These are phyloP conservation scores for Salvia splendens DNA, from an alignment of 257 asterid species.

Conservation along the genomic window DNA sequence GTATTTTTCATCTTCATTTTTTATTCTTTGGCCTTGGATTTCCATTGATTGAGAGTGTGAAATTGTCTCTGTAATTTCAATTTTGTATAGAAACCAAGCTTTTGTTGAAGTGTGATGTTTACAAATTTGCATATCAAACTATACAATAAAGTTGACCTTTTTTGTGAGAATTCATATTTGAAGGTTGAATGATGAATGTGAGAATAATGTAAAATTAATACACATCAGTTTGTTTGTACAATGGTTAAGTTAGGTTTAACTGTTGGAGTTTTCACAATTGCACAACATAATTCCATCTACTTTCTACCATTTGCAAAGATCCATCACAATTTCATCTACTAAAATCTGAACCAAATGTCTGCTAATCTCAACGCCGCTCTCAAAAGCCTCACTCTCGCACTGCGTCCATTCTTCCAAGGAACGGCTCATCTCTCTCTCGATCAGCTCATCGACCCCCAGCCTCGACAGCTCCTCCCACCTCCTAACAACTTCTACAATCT, in stretches of 20 bases:
- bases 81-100: not conserved
- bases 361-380: constrained; percentile 64
- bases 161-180: not conserved
- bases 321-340: constrained; percentile 70
- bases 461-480: constrained; percentile 65
- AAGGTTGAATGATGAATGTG: not conserved
- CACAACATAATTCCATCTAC: not conserved
- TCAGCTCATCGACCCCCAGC: constrained; percentile 51
- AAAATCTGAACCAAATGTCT: constrained; percentile 52
- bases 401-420: constrained; percentile 64
- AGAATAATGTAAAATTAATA: constrained; percentile 13
- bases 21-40: constrained; percentile 25
- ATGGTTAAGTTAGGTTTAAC: constrained; percentile 1
- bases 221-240: constrained; percentile 43
- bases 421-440: constrained; percentile 71
- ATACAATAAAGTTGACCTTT: too few species aligned
- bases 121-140: too few species aligned
- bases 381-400: constrained; percentile 59
- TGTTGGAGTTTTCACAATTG: not conserved
- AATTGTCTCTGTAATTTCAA: not conserved
- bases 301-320: constrained; percentile 38
- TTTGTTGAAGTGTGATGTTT: not conserved
- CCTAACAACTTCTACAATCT: constrained; percentile 58
- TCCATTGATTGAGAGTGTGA: not conserved
- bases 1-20: constrained; percentile 5